phyloP scores from a whole-genome alignment of 257 asterid species.

The Scutellaria galericulata region DNA sequence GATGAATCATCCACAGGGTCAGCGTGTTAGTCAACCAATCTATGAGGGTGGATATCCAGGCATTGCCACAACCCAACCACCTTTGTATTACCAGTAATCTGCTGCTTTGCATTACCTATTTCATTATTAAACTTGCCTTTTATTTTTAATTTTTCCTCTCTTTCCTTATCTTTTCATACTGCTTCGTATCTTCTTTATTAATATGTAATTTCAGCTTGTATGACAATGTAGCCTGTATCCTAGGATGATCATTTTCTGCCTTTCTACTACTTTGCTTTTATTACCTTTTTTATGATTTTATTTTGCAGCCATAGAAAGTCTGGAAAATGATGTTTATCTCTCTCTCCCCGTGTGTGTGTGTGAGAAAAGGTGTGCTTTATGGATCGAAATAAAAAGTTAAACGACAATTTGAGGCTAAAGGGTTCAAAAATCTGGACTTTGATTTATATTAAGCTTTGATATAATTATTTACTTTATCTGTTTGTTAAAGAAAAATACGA shows the following conservation, averaged over 20 bases:
- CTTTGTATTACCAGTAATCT: conserved; percentile 57
- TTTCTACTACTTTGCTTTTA: neutral
- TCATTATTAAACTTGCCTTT: neutral
- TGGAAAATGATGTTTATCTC: neutral
- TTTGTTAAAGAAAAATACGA: too few relatives aligned
- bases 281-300: neutral
- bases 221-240: neutral
- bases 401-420: too few relatives aligned
- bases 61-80: conserved; percentile 57
- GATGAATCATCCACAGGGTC: conserved; percentile 71
- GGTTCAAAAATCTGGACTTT: too few relatives aligned
- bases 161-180: neutral
- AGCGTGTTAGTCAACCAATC: conserved; percentile 58
- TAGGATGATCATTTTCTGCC: neutral
- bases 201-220: conserved; percentile 30
- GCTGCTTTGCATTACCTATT: conserved; percentile 12
- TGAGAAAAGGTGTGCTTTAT: too few relatives aligned
- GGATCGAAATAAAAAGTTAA: too few relatives aligned
- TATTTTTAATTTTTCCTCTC: neutral
- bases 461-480: too few relatives aligned
- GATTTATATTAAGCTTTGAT: too few relatives aligned
- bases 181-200: neutral
- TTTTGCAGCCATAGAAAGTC: neutral
- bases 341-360: too few relatives aligned
- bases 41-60: conserved; percentile 58